Base-by-base conservation (phyloP, 2,329 filamentous ascomycete species). In the Aphanoascus verrucosus region DNA sequence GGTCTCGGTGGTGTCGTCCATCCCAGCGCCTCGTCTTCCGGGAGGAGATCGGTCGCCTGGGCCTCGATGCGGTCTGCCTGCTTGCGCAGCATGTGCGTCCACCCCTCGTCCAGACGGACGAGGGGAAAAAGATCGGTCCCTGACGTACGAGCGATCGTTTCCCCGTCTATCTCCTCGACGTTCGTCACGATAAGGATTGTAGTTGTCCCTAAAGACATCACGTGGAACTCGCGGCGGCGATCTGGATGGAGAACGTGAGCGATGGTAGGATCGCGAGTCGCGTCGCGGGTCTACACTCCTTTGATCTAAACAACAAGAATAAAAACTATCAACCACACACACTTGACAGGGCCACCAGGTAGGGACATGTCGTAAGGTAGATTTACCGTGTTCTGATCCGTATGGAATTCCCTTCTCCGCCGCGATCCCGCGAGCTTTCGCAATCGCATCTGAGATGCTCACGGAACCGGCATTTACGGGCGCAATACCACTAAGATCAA, bases 141-240 rank as follows among this genome's bases (percentile, higher is more conserved):
- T 78, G 55, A 79, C 80, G 67, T 80, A 84, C 49, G 75, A 74
- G 59, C 76, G 72, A 63, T 76, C 76, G 61, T 73, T 70, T 40
- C 65, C 70, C 55, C 75, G 68, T 57, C 78, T 77, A 57, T 79
- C 75, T 62, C 81, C 82, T 61, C 88, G 83, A 62, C 89, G 82
- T 68, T 94, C 88, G 66, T 94, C 88, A 66, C 88, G 79, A 69
- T 93, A 94, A 19, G 86, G 85, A 64, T 88, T 91, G 70, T 84
- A 83, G 64, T 82, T 83, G 67, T 88, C 85, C 69, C 84, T 80
- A 69, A 81, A 86, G 55, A 79, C 77, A 62, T 87, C 85, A 64
- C 85, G 83, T 52, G 80, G 77, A 50, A 74, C 69, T 42, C 78
- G 77, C 56, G 84, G 84, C 12, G 80, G 79, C 38, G 88, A 93